phyloP scores from a whole-genome alignment of 2,329 filamentous ascomycete genomes.

The Nannizziopsis arthrosporioides region DNA sequence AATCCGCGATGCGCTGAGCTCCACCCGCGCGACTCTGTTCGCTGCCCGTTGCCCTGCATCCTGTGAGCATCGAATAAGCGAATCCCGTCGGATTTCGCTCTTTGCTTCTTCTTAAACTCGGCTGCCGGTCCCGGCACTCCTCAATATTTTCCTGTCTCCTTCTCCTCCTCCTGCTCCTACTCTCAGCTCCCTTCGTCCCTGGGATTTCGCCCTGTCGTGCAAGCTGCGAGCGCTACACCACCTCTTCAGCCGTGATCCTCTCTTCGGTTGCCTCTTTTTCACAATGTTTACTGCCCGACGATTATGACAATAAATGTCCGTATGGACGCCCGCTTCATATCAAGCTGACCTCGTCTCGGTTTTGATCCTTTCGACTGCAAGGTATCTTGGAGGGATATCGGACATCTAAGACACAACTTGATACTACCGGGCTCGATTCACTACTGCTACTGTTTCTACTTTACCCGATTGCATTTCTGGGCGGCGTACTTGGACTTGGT shows the following conservation, averaged over 20 bases:
- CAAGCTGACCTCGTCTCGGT: slow-evolving; percentile 10
- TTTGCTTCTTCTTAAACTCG: neutral
- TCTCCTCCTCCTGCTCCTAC: too few species aligned
- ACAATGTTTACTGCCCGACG: slow-evolving; percentile 27
- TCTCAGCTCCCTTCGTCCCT: too few species aligned
- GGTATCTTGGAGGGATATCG: neutral
- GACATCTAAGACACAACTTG: neutral
- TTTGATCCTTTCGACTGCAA: neutral
- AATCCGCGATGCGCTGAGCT: neutral
- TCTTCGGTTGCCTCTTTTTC: slow-evolving; percentile 11
- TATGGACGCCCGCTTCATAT: slow-evolving; percentile 22
- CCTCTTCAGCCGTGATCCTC: neutral
- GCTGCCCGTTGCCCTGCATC: slow-evolving; percentile 1
- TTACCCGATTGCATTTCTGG: slow-evolving; percentile 1
- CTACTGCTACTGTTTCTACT: neutral
- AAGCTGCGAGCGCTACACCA: neutral
- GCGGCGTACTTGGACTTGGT: slow-evolving; percentile 8
- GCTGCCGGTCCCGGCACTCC: neutral
- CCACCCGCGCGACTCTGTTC: neutral
- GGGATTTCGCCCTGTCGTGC: slow-evolving; percentile 4
- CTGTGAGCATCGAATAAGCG: slow-evolving; percentile 4
- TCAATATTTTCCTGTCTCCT: neutral
- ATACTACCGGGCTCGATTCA: neutral
- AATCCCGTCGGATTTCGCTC: neutral
- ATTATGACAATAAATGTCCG: slow-evolving; percentile 35